A percentile compares a stretch with the other conserved stretches of the same genome.
Conservation (phyloP, 306 rosid genomes). For the Leucaena leucocephala region DNA sequence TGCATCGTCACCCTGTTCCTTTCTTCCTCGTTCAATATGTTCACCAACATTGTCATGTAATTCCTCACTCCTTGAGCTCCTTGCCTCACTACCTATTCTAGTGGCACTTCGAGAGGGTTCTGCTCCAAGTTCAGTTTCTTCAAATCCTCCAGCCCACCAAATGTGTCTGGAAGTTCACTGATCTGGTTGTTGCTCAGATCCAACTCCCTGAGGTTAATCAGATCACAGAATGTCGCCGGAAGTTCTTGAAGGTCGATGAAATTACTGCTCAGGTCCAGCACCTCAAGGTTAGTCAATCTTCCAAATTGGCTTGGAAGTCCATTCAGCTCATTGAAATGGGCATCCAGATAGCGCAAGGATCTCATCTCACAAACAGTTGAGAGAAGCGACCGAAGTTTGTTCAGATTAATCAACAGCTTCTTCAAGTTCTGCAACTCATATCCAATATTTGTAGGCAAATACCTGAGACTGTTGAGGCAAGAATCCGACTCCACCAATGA, state of each 20-base stretch:
- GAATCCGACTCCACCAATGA: constrained; percentile 94
- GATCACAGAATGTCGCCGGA: constrained; percentile 82
- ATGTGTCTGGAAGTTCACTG: constrained; percentile 79
- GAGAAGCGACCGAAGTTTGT: constrained; percentile 87
- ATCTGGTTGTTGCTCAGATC: constrained; percentile 95
- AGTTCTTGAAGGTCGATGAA: constrained; percentile 83
- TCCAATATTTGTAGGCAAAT: constrained; percentile 95
- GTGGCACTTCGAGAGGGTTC: constrained; percentile 89
- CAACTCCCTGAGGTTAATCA: constrained; percentile 84
- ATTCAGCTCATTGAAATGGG: constrained; percentile 88
- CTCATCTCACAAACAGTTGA: constrained; percentile 83
- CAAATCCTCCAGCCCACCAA: constrained; percentile 87
- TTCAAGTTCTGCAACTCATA: constrained; percentile 65
- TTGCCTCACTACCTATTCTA: constrained; percentile 63
- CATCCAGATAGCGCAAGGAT: constrained; percentile 78
- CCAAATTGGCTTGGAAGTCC: constrained; percentile 86
- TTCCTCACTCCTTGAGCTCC: constrained; percentile 72
- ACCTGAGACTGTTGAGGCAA: constrained; percentile 76
- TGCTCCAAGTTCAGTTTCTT: constrained; percentile 87
- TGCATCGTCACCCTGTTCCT: constrained; percentile 65
- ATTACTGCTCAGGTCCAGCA: constrained; percentile 78
- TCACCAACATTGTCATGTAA: constrained; percentile 87
- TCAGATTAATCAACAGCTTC: constrained; percentile 72
- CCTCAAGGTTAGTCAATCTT: constrained; percentile 66
- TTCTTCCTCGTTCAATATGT: constrained; percentile 81